Evolutionary conservation across 2,329 filamentous ascomycete species (phyloP), one percentile per base, ranked within the genome.

Genomic region (Alternaria dauci): DNA sequence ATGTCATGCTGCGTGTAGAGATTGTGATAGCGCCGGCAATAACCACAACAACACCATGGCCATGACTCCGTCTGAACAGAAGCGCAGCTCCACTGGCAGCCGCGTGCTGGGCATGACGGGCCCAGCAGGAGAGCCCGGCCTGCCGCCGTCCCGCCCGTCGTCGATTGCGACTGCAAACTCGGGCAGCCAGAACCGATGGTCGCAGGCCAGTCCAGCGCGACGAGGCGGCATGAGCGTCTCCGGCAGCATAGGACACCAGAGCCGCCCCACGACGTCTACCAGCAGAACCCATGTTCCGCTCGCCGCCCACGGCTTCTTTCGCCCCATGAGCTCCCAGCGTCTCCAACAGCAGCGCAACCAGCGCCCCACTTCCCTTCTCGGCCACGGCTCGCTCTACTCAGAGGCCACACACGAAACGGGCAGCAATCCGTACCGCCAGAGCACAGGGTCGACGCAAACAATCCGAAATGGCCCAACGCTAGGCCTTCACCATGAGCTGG

Each of bases 261-360:
- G 77, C 39, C 71, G 85, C 66, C 90, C 83, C 54, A 85, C 83
- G 16, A 94, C 89, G 67, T 85, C 91, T 42, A 84, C 90, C 46
- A 93, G 90, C 75, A 87, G 90, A 73, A 95, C 92, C 42, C 95
- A 99, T 83, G 93, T 96, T 20, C 94, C 95, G 1, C 82, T 99
- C 54, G 90, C 93, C 3, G 93, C 93, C 16, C 91, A 94, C 73
- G 94, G 92, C 55, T 98, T 99, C 81, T 97, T 96, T 76, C 91
- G 90, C 23, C 95, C 95, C 39, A 96, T 99, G 93, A 98, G 94
- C 81, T 96, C 94, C 25, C 93, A 97, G 77, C 91, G 93, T 76
- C 83, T 98, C 52, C 94, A 98, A 80, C 93, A 93, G 55, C 95
- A 98, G 79, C 86, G 94, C 77, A 89, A 89, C 65, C 87, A 83